Percentiles rank a stretch among this genome's conserved stretches.
Conservation (phyloP, 192 early-diverging fungal genomes). For the Coemansia sp. region DNA sequence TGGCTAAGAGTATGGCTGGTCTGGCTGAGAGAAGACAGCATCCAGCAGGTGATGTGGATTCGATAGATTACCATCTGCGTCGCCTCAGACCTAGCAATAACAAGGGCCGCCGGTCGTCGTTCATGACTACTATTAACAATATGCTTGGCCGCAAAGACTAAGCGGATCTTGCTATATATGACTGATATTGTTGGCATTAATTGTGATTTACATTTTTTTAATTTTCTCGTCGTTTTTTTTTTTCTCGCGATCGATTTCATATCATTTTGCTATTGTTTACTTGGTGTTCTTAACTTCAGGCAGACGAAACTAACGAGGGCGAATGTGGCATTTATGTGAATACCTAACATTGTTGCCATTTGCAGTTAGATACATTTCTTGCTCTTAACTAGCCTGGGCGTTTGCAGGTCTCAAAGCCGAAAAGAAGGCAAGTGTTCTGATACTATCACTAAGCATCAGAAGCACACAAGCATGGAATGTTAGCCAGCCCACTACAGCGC, state of each 20-base stretch:
- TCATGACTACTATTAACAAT: conserved; percentile 52
- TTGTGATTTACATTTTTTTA: conserved; percentile 1
- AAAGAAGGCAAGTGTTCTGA: too few relatives aligned
- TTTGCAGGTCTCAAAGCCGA: too few relatives aligned
- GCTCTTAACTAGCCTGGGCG: too few relatives aligned
- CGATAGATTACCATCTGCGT: conserved; percentile 46
- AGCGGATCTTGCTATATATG: neutral
- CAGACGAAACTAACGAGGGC: neutral
- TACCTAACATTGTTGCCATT: too few relatives aligned
- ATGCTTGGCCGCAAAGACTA: conserved; percentile 55
- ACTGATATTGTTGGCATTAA: neutral
- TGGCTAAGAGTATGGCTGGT: neutral
- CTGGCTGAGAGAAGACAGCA: conserved; percentile 10
- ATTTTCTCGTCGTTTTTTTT: neutral
- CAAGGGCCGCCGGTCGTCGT: conserved; percentile 49
- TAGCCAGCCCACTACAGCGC: too few relatives aligned
- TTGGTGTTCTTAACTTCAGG: neutral
- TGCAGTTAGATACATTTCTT: too few relatives aligned
- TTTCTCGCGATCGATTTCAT: neutral
- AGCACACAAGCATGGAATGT: too few relatives aligned
- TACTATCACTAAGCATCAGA: too few relatives aligned
- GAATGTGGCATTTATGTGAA: too few relatives aligned
- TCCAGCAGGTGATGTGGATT: conserved; percentile 30
- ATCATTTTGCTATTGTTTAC: neutral
- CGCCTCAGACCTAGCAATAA: conserved; percentile 24